Conservation (phyloP, 352 stramenopile species). For the Phytopythium oedochilum region DNA sequence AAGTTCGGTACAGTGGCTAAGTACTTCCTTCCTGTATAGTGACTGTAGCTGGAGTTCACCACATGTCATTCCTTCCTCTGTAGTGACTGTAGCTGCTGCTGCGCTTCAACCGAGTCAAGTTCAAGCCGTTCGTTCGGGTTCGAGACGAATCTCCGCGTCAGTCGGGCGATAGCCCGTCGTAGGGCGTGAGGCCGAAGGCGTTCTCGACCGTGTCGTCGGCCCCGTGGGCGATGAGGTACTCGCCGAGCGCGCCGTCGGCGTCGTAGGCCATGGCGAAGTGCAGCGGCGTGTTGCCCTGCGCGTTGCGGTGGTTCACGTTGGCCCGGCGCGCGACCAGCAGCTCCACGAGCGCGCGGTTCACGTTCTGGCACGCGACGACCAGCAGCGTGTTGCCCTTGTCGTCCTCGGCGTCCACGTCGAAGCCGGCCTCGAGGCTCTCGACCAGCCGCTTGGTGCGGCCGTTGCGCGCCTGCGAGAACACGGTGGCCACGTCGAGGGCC, state of each 20-base stretch:
- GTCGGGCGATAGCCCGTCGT: constrained; percentile 86
- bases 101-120: no score
- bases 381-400: constrained; percentile 93
- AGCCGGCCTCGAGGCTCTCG: constrained; percentile 87
- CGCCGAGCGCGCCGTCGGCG: constrained; percentile 77
- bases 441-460: constrained; percentile 86
- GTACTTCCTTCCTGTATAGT: no score
- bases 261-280: constrained; percentile 95
- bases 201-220: constrained; percentile 95
- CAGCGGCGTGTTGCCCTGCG: constrained; percentile 89
- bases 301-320: constrained; percentile 92
- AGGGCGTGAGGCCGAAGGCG: constrained; percentile 88
- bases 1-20: no score
- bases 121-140: no score
- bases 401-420: constrained; percentile 87
- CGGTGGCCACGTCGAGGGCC: constrained; percentile 55
- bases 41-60: no score
- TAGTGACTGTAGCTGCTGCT: no score
- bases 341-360: constrained; percentile 88
- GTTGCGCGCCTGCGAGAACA: constrained; percentile 90
- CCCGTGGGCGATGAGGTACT: constrained; percentile 92
- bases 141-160: no score
- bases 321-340: constrained; percentile 78
- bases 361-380: constrained; percentile 87
- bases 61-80: no score